These are phyloP conservation scores for Nitzschia inconspicua DNA, from an alignment of 108 stramenopile species.

Conservation along the genomic window DNA sequence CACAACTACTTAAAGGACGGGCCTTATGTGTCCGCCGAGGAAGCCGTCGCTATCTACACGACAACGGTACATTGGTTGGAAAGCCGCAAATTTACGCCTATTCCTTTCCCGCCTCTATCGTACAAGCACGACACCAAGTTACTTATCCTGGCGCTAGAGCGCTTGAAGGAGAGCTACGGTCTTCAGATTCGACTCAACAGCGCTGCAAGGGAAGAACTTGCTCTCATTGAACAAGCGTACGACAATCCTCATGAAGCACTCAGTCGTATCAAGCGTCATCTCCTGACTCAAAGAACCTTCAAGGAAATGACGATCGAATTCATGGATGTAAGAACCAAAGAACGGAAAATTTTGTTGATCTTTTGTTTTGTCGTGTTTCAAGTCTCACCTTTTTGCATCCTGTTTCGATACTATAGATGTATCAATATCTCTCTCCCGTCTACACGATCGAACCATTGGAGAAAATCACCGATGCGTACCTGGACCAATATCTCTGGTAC, in stretches of 20 bases:
- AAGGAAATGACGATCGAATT: slow-evolving; percentile 99
- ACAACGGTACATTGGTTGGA: slow-evolving; percentile 99
- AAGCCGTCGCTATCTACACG: slow-evolving; percentile 99
- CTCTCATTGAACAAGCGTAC: slow-evolving; percentile 98
- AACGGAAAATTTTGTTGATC: neutral
- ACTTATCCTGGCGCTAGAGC: slow-evolving; percentile 97
- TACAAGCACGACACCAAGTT: slow-evolving; percentile 99
- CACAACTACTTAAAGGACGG: slow-evolving; percentile 99
- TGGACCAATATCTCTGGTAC: slow-evolving; percentile 99
- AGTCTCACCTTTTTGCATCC: too few relatives aligned
- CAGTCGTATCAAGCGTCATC: slow-evolving; percentile 97
- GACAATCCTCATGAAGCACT: slow-evolving; percentile 99
- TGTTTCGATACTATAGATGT: slow-evolving; percentile 48
- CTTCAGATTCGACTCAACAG: slow-evolving; percentile 93
- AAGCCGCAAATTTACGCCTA: slow-evolving; percentile 96
- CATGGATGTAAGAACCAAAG: slow-evolving; percentile 69
- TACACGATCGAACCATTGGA: slow-evolving; percentile 98
- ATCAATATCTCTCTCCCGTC: slow-evolving; percentile 94
- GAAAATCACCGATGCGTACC: slow-evolving; percentile 99
- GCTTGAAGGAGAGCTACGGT: slow-evolving; percentile 97
- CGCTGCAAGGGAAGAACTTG: slow-evolving; percentile 95
- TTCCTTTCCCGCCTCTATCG: slow-evolving; percentile 98
- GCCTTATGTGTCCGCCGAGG: slow-evolving; percentile 97
- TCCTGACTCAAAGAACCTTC: slow-evolving; percentile 98
- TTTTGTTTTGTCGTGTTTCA: too few relatives aligned